Evolutionary conservation across 2,329 filamentous ascomycete genomes (phyloP), one percentile per base, ranked within the genome.

Genomic region (Decorospora gaudefroyi): DNA sequence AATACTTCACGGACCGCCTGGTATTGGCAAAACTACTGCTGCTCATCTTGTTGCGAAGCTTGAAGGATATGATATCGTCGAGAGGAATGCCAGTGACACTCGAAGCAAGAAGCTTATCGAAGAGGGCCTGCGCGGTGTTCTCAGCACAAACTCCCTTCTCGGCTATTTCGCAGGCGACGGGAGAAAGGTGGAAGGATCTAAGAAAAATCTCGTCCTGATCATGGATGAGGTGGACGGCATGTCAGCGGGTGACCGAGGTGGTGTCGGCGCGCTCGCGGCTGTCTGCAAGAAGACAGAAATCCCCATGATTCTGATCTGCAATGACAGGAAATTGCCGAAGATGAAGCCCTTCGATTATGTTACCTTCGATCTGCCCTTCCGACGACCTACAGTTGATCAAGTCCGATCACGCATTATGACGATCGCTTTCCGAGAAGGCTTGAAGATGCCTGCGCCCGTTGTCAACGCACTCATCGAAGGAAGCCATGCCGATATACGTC

Each of bases 191-290:
- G 87, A 96, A 30, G 73, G 76, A 4, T 78, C 78, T 11, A 97
- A 93, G 76, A 95, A 95, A 76, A 96, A 96, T 59, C 84, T 97
- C 22, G 89, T 96, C 4, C 76, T 99, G 34, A 90, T 99, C 72
- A 97, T 99, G 93, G 93, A 99, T 60, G 93, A 99, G 72, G 93
- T 99, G 4, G 93, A 99, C 62, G 93, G 93, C 38, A 97, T 99
- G 93, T 97, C 92, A 49, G 91, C 90, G 23, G 93, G 93, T 65
- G 93, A 99, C 67, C 86, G 93, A 49, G 93, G 93, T 55, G 93
- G 93, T 69, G 93, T 99, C 33, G 93, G 91, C 36, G 93, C 93
- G 19, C 78, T 99, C 43, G 92, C 93, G 43, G 90, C 93, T 46
- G 87, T 96, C 40, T 96, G 92, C 78, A 96, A 88, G 74, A 96